phyloP scores from a whole-genome alignment of 768 basidiomycete genomes.

The Pulveroboletus sp. region DNA sequence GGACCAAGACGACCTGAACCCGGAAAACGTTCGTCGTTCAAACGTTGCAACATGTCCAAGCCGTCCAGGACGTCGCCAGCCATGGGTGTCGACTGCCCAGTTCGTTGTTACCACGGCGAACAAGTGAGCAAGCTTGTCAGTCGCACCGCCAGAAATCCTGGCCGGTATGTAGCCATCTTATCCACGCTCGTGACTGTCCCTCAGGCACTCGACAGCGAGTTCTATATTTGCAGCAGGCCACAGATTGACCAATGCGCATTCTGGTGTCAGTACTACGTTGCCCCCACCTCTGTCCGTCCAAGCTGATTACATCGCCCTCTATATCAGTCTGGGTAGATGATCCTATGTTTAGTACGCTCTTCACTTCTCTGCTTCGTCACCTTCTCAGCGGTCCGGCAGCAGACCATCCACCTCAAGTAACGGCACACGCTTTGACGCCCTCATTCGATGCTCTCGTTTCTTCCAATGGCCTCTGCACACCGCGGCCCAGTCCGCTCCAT shows the following conservation, averaged over 20 bases:
- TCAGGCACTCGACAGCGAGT: constrained; percentile 20
- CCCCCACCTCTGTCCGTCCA: not conserved
- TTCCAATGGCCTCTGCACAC: not conserved
- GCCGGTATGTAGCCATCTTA: constrained; percentile 30
- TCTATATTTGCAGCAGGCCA: constrained; percentile 35
- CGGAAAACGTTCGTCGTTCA: not conserved
- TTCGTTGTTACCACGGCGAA: constrained; percentile 35
- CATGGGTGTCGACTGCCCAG: constrained; percentile 24
- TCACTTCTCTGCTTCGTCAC: not conserved
- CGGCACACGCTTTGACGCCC: not conserved
- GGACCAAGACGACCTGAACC: not conserved
- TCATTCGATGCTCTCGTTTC: not conserved
- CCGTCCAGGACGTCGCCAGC: constrained; percentile 11
- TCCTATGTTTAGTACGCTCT: constrained; percentile 10
- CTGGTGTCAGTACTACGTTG: constrained; percentile 30
- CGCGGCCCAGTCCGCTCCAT: not conserved
- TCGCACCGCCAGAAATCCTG: constrained; percentile 26
- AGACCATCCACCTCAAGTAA: not conserved
- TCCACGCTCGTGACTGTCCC: not conserved
- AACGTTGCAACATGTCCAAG: not conserved
- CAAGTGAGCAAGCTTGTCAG: constrained; percentile 26
- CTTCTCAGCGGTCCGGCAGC: constrained; percentile 2
- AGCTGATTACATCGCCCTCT: not conserved
- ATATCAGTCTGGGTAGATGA: constrained; percentile 33
- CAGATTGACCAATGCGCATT: constrained; percentile 21